Evolutionary conservation across 331 rosid genomes (phyloP).

Genomic region (Telfairia occidentalis): DNA sequence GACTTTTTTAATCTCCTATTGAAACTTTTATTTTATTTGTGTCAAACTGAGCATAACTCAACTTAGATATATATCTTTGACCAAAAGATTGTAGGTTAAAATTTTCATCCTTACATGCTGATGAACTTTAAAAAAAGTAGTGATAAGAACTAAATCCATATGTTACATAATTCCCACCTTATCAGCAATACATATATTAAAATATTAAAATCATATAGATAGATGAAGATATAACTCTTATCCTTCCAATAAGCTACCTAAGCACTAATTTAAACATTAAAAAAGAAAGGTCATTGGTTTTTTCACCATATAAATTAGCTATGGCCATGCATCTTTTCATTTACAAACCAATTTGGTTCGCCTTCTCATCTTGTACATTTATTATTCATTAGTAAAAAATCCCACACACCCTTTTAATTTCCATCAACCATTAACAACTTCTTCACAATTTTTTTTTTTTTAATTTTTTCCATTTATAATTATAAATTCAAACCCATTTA

Average conservation of each 20-base stretch:
- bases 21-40: no score
- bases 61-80: no score
- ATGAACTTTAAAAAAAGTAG: not conserved
- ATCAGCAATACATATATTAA: not conserved
- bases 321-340: conserved; percentile 41
- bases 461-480: not conserved
- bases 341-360: conserved; percentile 15
- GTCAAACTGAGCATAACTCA: no score
- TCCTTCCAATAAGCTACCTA: conserved; percentile 45
- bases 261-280: conserved; percentile 14
- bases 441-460: no score
- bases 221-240: not conserved
- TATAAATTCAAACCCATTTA: not conserved
- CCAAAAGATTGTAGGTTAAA: no score
- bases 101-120: no score
- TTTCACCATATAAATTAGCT: conserved; percentile 14
- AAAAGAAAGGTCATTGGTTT: conserved; percentile 10
- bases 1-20: no score
- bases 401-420: conserved; percentile 25
- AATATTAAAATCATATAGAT: not conserved
- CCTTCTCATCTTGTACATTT: conserved; percentile 9
- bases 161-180: not conserved
- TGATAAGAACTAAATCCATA: not conserved
- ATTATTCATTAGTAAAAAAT: conserved; percentile 25
- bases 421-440: conserved; percentile 9